Conservation (phyloP, 169 alveolate genomes). For the Besnoitia besnoiti region DNA sequence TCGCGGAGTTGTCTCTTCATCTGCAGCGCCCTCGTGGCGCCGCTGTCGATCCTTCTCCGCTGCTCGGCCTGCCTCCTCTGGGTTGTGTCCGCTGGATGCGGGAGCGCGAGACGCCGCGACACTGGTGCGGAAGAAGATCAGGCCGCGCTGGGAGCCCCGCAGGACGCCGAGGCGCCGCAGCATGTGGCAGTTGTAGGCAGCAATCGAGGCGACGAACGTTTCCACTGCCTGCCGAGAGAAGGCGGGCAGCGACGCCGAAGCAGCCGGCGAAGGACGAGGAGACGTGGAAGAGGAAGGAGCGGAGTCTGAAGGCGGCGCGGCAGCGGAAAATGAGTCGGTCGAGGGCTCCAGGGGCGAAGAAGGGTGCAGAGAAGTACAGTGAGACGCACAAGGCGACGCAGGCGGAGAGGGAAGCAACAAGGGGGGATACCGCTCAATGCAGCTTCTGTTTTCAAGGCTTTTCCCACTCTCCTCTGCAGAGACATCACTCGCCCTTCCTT, state of each 20-base stretch:
- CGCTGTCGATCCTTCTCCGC: background rate
- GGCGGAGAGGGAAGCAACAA: background rate
- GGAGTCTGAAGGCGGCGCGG: too few species aligned
- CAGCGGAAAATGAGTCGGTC: background rate
- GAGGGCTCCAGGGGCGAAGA: too few species aligned
- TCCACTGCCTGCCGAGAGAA: background rate
- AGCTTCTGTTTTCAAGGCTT: background rate
- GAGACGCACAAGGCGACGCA: too few species aligned
- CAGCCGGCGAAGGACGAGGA: background rate
- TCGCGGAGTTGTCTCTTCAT: background rate
- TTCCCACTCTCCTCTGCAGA: background rate
- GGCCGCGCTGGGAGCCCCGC: background rate
- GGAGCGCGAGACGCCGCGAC: background rate
- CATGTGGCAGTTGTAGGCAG: background rate
- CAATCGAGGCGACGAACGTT: background rate
- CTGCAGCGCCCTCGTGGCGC: background rate
- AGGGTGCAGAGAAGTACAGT: too few species aligned
- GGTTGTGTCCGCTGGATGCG: background rate
- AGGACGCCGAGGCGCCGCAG: slow-evolving; percentile 2
- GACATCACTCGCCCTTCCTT: background rate
- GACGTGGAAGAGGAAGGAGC: slow-evolving; percentile 8
- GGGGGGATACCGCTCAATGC: background rate
- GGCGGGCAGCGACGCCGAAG: too few species aligned
- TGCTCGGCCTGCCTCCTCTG: background rate
- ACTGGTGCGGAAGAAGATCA: background rate